Evolutionary conservation across 2,329 filamentous ascomycete genomes (phyloP), one percentile per base, ranked within the genome.

Genomic region (Tetracladium maxilliforme): DNA sequence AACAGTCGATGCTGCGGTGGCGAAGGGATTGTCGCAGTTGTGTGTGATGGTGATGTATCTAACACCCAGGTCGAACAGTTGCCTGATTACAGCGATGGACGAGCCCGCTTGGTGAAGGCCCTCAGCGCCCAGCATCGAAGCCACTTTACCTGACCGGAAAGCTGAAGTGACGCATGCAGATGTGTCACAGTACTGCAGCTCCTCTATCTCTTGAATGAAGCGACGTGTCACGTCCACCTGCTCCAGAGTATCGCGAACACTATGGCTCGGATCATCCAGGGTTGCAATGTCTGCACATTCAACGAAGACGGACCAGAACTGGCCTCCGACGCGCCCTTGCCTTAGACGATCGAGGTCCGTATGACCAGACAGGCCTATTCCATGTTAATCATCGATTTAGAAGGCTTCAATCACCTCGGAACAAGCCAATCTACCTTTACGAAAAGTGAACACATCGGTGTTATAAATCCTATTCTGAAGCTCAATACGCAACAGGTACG

Each of bases 11-110:
- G 30, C 30, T 6, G 33, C 33, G 25, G 37, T 40, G 11, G 70
- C 70, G 42, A 70, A 78, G 15, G 52, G 55, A 38, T 76, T 78
- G 45, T 78, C 66, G 42, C 73, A 78, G 37, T 72, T 73, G 51
- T 74, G 73, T 7, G 69, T 77, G n/a, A 78, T 46, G 0, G 72
- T 78, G 9, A 67, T 62, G 33, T 78, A 78, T 18, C 70, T 58
- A 1, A 75, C 71, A 2, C 72, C 73, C 3, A 76, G 54, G 4
- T 54, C 44, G 39, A 73, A 58, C 41, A 72, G 74, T 22, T 68
- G 52, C 3, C 72, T 61, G 4, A 78, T 47, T 1, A 56, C 65
- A 6, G 58, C 50, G 16, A 69, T 46, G 1, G 67, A 70, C 38
- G 74, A 75, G 4, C 38, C 41, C 6, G 35, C 23, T 9, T 32